Evolutionary conservation across 2,329 filamentous ascomycete species (phyloP).

Genomic region (Hansfordia pulvinata): DNA sequence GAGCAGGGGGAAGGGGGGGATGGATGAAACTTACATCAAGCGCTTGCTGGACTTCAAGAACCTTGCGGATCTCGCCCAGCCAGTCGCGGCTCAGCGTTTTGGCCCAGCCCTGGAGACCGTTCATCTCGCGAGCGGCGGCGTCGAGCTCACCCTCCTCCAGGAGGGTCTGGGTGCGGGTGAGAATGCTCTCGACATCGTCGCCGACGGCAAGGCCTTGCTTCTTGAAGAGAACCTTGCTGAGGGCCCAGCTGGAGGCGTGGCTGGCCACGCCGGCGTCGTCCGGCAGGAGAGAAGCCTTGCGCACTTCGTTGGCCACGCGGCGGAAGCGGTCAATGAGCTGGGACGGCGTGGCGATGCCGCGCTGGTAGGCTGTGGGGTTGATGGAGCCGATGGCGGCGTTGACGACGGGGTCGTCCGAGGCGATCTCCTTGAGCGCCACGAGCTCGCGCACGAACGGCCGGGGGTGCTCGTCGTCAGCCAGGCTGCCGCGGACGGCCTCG

Average conservation of each 20-base stretch:
- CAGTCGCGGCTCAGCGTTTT: constrained; percentile 92
- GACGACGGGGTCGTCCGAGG: constrained; percentile 70
- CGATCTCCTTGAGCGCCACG: constrained; percentile 87
- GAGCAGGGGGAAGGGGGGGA: too few species aligned
- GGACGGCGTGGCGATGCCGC: constrained; percentile 68
- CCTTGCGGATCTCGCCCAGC: constrained; percentile 79
- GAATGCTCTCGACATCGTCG: constrained; percentile 84
- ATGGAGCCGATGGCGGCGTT: constrained; percentile 93
- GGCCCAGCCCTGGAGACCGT: constrained; percentile 82
- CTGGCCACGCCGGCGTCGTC: constrained; percentile 90
- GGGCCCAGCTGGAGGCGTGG: constrained; percentile 76
- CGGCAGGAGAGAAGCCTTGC: constrained; percentile 85
- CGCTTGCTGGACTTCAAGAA: constrained; percentile 90
- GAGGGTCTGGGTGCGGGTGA: constrained; percentile 77
- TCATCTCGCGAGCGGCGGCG: constrained; percentile 87
- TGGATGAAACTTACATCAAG: constrained; percentile 78
- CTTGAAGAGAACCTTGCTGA: constrained; percentile 94
- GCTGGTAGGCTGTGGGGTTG: constrained; percentile 86
- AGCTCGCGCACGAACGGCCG: constrained; percentile 85
- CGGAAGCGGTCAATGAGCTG: constrained; percentile 94
- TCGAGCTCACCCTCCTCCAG: constrained; percentile 91
- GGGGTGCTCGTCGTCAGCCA: constrained; percentile 62
- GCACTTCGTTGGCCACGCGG: constrained; percentile 78
- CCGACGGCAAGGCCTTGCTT: constrained; percentile 77
- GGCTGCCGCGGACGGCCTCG: constrained; percentile 75